Percentiles rank a stretch among this genome's conserved stretches.
phyloP scores from a whole-genome alignment of 257 asterid species.

The Solanum sitiens region DNA sequence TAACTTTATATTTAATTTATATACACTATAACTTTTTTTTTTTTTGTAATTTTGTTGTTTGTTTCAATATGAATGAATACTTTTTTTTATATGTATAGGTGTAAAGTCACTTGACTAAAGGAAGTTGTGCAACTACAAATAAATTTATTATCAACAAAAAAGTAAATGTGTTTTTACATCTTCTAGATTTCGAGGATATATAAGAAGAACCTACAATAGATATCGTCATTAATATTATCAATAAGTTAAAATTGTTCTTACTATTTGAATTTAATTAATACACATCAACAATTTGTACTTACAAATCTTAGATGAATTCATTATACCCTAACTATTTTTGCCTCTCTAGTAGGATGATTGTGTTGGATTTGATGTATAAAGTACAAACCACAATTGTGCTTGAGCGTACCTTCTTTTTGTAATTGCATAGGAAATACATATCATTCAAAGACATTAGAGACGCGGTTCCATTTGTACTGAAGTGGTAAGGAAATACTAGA shows the following conservation, averaged over 20 bases:
- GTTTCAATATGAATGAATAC: background rate
- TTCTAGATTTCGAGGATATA: too few species aligned
- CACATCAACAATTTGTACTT: background rate
- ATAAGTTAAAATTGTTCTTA: too few species aligned
- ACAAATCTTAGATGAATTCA: constrained; percentile 76
- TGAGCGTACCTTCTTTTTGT: constrained; percentile 51
- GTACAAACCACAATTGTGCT: constrained; percentile 65
- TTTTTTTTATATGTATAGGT: background rate
- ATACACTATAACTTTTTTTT: too few species aligned
- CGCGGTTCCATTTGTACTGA: constrained; percentile 5
- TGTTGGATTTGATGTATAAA: constrained; percentile 65
- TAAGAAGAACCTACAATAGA: too few species aligned
- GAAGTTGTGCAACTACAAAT: background rate
- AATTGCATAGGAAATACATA: constrained; percentile 46
- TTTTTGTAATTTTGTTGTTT: too few species aligned
- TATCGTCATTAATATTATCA: too few species aligned
- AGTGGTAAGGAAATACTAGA: constrained; percentile 55
- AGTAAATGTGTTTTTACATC: too few species aligned
- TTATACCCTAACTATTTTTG: constrained; percentile 65
- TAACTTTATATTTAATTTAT: too few species aligned
- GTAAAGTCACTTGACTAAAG: too few species aligned
- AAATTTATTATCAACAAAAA: too few species aligned
- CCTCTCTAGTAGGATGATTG: constrained; percentile 20
- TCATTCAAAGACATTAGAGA: constrained; percentile 58
- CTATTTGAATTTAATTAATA: background rate